A percentile compares a stretch with the other conserved stretches of the same genome.
phyloP scores from a whole-genome alignment of 208 protist genomes.

The Leishmania mexicana region DNA sequence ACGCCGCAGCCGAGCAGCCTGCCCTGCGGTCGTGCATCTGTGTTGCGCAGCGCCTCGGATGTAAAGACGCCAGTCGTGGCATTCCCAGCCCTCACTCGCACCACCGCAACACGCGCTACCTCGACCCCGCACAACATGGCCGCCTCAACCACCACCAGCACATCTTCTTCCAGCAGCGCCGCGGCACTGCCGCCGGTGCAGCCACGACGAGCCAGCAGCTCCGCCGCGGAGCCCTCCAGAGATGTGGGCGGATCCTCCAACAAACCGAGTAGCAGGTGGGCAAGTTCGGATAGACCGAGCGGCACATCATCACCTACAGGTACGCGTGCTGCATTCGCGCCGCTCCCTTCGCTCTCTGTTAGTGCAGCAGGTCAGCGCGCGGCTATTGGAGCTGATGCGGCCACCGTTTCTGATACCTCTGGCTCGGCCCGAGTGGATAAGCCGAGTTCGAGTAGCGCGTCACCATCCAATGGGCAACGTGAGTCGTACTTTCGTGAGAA shows the following conservation, averaged over 20 bases:
- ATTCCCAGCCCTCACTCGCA: constrained; percentile 17
- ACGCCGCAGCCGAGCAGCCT: background rate
- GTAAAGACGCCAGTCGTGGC: background rate
- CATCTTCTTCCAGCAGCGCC: constrained; percentile 3
- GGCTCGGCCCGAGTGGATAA: background rate
- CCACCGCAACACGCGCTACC: background rate
- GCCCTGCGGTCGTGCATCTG: background rate
- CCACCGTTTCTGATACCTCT: background rate
- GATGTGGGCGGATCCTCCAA: background rate
- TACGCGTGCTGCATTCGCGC: background rate
- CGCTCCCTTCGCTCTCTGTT: background rate
- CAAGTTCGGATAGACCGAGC: background rate
- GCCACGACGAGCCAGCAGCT: background rate
- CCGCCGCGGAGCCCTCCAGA: background rate
- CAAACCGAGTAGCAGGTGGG: background rate
- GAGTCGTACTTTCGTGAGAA: constrained; percentile 33
- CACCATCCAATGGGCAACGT: constrained; percentile 4
- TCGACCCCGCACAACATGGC: background rate
- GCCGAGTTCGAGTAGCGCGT: background rate
- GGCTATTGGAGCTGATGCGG: background rate
- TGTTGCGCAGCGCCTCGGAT: background rate
- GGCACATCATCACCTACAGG: background rate
- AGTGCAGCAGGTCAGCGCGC: background rate
- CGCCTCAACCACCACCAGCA: background rate
- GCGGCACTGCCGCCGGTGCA: background rate